Conservation (phyloP, 2,329 filamentous ascomycete genomes). For the Gaeumannomyces tritici region DNA sequence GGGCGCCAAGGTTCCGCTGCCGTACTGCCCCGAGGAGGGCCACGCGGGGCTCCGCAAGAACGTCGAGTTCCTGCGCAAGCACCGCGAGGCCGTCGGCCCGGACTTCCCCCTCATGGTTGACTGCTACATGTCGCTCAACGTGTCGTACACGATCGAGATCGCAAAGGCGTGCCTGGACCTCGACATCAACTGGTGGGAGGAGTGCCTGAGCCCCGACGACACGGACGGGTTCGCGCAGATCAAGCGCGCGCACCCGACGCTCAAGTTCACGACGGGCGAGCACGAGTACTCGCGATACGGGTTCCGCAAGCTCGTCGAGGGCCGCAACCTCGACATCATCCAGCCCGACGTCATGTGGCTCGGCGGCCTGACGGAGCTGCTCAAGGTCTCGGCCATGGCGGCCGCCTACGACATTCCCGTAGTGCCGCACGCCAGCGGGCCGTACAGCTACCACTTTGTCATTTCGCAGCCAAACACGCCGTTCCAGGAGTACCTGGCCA, state of each 20-base stretch:
- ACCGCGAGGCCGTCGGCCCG: constrained; percentile 74
- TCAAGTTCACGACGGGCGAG: constrained; percentile 94
- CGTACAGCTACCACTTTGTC: constrained; percentile 94
- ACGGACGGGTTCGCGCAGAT: constrained; percentile 83
- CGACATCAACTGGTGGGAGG: constrained; percentile 96
- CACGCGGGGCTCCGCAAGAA: constrained; percentile 77
- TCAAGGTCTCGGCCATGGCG: constrained; percentile 82
- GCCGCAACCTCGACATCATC: constrained; percentile 85
- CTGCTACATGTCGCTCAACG: constrained; percentile 94
- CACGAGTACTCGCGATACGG: constrained; percentile 93
- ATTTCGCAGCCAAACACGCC: constrained; percentile 87
- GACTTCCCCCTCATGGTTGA: constrained; percentile 93
- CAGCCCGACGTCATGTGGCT: constrained; percentile 98
- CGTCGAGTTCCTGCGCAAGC: constrained; percentile 76
- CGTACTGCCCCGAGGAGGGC: constrained; percentile 83
- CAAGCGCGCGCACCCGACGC: constrained; percentile 79
- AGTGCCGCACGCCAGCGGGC: constrained; percentile 87
- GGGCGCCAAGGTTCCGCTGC: constrained; percentile 82
- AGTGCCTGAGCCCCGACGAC: constrained; percentile 85
- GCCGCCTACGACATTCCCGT: constrained; percentile 91
- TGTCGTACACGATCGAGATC: constrained; percentile 85
- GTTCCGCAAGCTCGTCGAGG: constrained; percentile 89
- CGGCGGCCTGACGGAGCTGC: constrained; percentile 81
- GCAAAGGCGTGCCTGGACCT: constrained; percentile 75
- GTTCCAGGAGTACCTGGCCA: constrained; percentile 93